phyloP scores from a whole-genome alignment of 129 eudicot genomes.

The Kitagawia praeruptora region DNA sequence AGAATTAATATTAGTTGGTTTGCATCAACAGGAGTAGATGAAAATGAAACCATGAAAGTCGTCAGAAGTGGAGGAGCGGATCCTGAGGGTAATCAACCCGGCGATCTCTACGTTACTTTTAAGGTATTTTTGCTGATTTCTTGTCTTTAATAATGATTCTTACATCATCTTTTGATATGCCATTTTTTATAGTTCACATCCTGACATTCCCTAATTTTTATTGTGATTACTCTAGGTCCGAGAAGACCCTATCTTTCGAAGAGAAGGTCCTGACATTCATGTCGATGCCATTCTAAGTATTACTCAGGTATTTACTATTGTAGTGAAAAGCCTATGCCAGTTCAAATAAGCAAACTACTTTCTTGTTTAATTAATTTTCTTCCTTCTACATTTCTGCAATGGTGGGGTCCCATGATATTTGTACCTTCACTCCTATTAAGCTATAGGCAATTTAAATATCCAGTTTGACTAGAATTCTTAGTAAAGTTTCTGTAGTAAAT shows the following conservation, averaged over 20 bases:
- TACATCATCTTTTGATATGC: background rate
- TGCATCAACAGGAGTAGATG: constrained; percentile 58
- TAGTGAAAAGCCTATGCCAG: background rate
- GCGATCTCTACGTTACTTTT: constrained; percentile 70
- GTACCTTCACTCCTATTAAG: background rate
- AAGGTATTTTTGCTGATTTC: constrained; percentile 33
- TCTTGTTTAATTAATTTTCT: background rate
- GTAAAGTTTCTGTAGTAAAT: background rate
- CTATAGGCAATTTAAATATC: background rate
- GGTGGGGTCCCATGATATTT: background rate
- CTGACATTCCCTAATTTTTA: background rate
- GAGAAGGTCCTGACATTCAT: constrained; percentile 86
- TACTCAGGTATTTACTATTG: constrained; percentile 53
- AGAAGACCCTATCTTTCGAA: constrained; percentile 80
- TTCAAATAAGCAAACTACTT: background rate
- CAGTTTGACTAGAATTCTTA: background rate
- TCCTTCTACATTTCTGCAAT: background rate
- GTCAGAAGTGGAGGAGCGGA: constrained; percentile 86
- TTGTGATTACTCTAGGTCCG: constrained; percentile 43
- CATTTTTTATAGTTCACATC: background rate
- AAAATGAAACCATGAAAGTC: constrained; percentile 59
- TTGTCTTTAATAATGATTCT: background rate
- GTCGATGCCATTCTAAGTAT: constrained; percentile 71
- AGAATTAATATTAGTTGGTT: constrained; percentile 5
- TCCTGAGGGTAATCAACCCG: constrained; percentile 89